Percentiles rank a stretch among this genome's conserved stretches.
These are phyloP conservation scores for Suillus fuscotomentosus DNA, from an alignment of 768 basidiomycete genomes.

Conservation along the genomic window DNA sequence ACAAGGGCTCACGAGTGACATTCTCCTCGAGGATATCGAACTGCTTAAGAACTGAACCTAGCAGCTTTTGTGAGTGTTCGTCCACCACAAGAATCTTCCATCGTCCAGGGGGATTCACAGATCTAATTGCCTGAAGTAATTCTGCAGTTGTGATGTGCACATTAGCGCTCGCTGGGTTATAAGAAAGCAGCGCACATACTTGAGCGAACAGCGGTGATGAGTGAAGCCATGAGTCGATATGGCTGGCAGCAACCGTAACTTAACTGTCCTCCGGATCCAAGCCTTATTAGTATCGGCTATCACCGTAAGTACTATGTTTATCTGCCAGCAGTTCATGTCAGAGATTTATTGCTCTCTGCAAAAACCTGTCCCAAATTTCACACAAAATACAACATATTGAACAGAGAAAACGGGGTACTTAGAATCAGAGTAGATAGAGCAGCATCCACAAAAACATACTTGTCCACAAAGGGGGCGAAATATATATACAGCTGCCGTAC, in stretches of 20 bases:
- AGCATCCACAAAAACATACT: slow-evolving; percentile 13
- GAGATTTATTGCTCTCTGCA: not conserved
- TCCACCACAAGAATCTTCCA: slow-evolving; percentile 99
- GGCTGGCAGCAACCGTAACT: not conserved
- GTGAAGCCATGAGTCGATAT: slow-evolving; percentile 44
- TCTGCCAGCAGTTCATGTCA: not conserved
- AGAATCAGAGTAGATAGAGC: not conserved
- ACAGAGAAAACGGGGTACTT: slow-evolving; percentile 10
- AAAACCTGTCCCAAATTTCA: not conserved
- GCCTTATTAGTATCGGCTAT: slow-evolving; percentile 12
- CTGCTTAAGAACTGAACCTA: slow-evolving; percentile 85
- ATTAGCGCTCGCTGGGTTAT: not conserved
- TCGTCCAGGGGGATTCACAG: slow-evolving; percentile 78
- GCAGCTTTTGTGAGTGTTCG: slow-evolving; percentile 81
- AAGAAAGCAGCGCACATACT: slow-evolving; percentile 33
- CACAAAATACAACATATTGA: not conserved
- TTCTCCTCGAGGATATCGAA: slow-evolving; percentile 95
- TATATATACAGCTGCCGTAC: slow-evolving; percentile 20
- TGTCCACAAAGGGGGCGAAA: slow-evolving; percentile 12
- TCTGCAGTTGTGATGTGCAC: slow-evolving; percentile 40
- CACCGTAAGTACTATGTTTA: slow-evolving; percentile 1
- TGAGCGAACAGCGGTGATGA: slow-evolving; percentile 43
- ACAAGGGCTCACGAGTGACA: slow-evolving; percentile 76
- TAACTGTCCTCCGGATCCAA: not conserved
- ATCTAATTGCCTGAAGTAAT: slow-evolving; percentile 84